A percentile compares a stretch with the other conserved stretches of the same genome.
These are phyloP conservation scores for Fusarium nodosum DNA, from an alignment of 2,329 filamentous ascomycete genomes.

Conservation along the genomic window DNA sequence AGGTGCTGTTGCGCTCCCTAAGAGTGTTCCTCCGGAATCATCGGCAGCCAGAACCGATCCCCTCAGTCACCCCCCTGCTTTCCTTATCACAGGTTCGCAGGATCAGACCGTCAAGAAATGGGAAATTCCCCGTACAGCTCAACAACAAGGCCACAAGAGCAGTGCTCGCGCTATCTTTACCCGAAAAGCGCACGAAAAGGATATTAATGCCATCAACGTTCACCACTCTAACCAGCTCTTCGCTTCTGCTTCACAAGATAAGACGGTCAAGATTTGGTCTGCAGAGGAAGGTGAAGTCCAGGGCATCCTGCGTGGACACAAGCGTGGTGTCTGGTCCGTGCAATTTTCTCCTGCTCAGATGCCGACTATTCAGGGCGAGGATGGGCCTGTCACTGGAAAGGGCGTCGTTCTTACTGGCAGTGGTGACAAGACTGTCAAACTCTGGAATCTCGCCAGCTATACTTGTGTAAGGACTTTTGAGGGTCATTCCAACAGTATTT, in stretches of 20 bases:
- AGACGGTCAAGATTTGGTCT: conserved; percentile 97
- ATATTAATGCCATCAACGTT: conserved; percentile 94
- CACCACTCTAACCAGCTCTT: conserved; percentile 83
- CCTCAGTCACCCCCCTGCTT: conserved; percentile 82
- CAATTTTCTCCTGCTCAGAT: conserved; percentile 86
- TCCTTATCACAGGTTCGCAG: conserved; percentile 91
- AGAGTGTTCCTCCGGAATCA: conserved; percentile 73
- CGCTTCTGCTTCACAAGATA: conserved; percentile 95
- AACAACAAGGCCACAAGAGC: conserved; percentile 62
- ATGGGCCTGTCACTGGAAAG: conserved; percentile 79
- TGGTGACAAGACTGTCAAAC: conserved; percentile 94
- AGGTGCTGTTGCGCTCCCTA: conserved; percentile 87
- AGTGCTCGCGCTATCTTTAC: conserved; percentile 81
- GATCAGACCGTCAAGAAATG: conserved; percentile 96
- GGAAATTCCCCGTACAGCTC: conserved; percentile 76
- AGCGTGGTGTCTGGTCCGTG: conserved; percentile 95
- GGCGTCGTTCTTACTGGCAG: conserved; percentile 91
- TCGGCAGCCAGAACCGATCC: conserved; percentile 80
- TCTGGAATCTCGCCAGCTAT: conserved; percentile 95
- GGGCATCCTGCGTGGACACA: conserved; percentile 92
- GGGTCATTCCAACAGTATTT: conserved; percentile 93
- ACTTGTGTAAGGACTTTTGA: conserved; percentile 94
- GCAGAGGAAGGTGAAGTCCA: conserved; percentile 89
- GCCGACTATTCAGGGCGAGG: conserved; percentile 78
- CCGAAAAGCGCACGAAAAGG: conserved; percentile 96